Conservation (phyloP, 805 yeast genomes). For the Candida sithepensis region DNA sequence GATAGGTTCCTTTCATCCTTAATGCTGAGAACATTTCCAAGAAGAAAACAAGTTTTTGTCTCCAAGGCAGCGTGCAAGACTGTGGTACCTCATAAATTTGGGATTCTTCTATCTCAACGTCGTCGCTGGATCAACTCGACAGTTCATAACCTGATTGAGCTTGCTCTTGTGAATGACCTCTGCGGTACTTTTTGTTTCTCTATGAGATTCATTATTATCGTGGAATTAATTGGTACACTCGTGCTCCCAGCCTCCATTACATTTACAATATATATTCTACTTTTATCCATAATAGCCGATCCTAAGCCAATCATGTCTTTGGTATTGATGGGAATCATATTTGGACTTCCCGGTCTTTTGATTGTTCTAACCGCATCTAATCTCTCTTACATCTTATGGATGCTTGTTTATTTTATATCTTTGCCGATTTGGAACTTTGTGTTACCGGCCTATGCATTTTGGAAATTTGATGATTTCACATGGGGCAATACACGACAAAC, state of each 20-base stretch:
- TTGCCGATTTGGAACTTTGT: conserved; percentile 94
- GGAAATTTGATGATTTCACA: conserved; percentile 95
- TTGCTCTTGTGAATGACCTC: conserved; percentile 76
- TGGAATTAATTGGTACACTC: conserved; percentile 83
- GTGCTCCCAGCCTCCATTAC: conserved; percentile 86
- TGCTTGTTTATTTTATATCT: conserved; percentile 71
- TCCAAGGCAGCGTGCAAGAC: conserved; percentile 93
- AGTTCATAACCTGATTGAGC: conserved; percentile 86
- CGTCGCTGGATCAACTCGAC: conserved; percentile 98
- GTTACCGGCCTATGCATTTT: conserved; percentile 79
- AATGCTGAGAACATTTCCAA: conserved; percentile 87
- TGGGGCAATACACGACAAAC: conserved; percentile 96
- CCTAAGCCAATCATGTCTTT: conserved; percentile 81
- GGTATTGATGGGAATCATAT: conserved; percentile 67
- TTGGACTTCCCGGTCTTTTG: conserved; percentile 82
- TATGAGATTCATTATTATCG: conserved; percentile 85
- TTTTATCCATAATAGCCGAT: conserved; percentile 61
- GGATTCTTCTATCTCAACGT: conserved; percentile 81
- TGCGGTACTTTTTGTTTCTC: conserved; percentile 95
- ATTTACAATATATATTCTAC: conserved; percentile 76
- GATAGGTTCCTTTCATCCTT: conserved; percentile 82
- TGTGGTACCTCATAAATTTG: conserved; percentile 78
- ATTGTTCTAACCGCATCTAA: conserved; percentile 80
- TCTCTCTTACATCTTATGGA: conserved; percentile 70
- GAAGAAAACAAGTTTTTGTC: conserved; percentile 79